phyloP scores from a whole-genome alignment of 495 filamentous ascomycete genomes.

The Baudoinia panamericana region DNA sequence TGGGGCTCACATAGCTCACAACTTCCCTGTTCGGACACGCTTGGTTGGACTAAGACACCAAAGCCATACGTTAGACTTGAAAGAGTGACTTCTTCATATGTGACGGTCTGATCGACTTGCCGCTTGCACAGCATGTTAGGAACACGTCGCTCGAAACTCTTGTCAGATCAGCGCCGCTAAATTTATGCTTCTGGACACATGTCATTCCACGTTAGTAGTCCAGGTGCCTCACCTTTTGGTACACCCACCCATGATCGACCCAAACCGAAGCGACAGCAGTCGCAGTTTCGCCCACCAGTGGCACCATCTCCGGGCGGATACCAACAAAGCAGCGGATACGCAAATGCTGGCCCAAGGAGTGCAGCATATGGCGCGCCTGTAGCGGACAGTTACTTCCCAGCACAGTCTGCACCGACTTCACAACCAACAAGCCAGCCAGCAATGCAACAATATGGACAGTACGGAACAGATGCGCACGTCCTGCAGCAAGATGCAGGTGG shows the following conservation, averaged over 20 bases:
- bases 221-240: neutral
- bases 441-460: constrained; percentile 12
- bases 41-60: too few species aligned
- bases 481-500: constrained; percentile 34
- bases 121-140: too few species aligned
- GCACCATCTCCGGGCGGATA: neutral
- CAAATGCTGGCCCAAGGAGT: too few species aligned
- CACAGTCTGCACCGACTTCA: neutral
- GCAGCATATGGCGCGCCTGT: neutral
- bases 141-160: too few species aligned
- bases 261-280: constrained; percentile 1
- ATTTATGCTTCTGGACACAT: neutral
- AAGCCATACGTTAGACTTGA: too few species aligned
- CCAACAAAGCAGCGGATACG: too few species aligned
- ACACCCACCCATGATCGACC: neutral
- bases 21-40: too few species aligned
- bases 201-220: neutral
- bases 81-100: too few species aligned
- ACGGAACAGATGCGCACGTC: constrained; percentile 1
- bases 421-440: neutral
- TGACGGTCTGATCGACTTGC: too few species aligned
- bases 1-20: too few species aligned
- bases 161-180: too few species aligned
- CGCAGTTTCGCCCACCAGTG: neutral
- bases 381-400: constrained; percentile 1